A percentile compares a stretch with the other conserved stretches of the same genome.
These are phyloP conservation scores for Fennellomyces sp. DNA, from an alignment of 371 early-diverging fungal genomes.

Conservation along the genomic window DNA sequence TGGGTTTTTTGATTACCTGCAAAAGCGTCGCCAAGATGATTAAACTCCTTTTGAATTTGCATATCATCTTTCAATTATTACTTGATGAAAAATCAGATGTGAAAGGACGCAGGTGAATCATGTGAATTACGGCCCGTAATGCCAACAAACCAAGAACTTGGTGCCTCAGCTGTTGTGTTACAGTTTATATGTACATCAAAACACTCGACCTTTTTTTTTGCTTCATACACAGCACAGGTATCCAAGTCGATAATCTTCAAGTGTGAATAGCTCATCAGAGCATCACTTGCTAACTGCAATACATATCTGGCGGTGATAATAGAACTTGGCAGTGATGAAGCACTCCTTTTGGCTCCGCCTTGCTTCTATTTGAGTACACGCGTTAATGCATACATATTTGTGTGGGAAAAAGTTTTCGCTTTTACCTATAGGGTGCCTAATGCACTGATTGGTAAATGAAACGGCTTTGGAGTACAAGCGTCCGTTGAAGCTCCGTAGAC, in stretches of 20 bases:
- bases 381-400: background rate
- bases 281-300: background rate
- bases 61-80: no score
- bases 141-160: no score
- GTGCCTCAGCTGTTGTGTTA: no score
- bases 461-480: background rate
- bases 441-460: background rate
- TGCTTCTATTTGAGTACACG: background rate
- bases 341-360: background rate
- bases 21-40: no score
- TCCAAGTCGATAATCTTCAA: background rate
- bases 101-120: no score
- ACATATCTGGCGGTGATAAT: background rate
- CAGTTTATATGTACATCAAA: no score
- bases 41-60: no score
- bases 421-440: constrained; percentile 1
- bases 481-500: constrained; percentile 1
- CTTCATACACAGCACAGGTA: background rate
- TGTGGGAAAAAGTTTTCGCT: background rate
- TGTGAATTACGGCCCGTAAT: no score
- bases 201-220: no score
- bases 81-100: no score
- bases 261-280: background rate
- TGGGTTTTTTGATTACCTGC: no score
- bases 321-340: background rate